These are phyloP conservation scores for Curvularia hawaiiensis DNA, from an alignment of 2,329 filamentous ascomycete genomes.

Conservation along the genomic window DNA sequence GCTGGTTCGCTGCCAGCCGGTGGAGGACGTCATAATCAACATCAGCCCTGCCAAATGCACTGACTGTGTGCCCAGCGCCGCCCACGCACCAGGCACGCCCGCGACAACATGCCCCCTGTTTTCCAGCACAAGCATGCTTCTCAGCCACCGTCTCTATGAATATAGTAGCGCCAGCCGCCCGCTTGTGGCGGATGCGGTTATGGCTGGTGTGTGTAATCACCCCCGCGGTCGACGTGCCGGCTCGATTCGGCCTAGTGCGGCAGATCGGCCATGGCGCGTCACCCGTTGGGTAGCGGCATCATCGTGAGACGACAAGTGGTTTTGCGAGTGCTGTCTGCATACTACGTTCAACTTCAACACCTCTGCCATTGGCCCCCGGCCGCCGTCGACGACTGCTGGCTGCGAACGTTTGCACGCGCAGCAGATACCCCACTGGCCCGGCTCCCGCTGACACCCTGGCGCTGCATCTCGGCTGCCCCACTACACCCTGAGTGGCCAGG, in stretches of 20 bases:
- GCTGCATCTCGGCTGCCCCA: constrained; percentile 12
- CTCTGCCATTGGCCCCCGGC: not conserved
- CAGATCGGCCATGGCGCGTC: constrained; percentile 13
- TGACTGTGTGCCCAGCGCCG: not conserved
- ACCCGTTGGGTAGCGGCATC: constrained; percentile 14
- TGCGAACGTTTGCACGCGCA: not conserved
- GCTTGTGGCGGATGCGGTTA: not conserved
- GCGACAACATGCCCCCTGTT: not conserved
- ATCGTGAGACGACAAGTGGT: constrained; percentile 7
- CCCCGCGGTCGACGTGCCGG: constrained; percentile 4
- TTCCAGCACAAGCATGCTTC: not conserved
- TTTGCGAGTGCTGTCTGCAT: not conserved
- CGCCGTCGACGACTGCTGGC: not conserved
- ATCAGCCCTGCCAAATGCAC: not conserved
- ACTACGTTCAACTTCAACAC: not conserved
- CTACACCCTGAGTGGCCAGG: constrained; percentile 12
- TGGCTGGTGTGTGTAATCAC: constrained; percentile 3
- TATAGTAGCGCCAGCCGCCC: not conserved
- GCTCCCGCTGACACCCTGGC: constrained; percentile 3
- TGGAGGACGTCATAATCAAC: constrained; percentile 11
- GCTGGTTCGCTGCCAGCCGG: constrained; percentile 8
- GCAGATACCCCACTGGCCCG: not conserved
- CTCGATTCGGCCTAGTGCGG: constrained; percentile 15
- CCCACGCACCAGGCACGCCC: not conserved
- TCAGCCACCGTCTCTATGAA: not conserved